phyloP scores from a whole-genome alignment of 169 alveolate species.

The Eimeria maxima region DNA sequence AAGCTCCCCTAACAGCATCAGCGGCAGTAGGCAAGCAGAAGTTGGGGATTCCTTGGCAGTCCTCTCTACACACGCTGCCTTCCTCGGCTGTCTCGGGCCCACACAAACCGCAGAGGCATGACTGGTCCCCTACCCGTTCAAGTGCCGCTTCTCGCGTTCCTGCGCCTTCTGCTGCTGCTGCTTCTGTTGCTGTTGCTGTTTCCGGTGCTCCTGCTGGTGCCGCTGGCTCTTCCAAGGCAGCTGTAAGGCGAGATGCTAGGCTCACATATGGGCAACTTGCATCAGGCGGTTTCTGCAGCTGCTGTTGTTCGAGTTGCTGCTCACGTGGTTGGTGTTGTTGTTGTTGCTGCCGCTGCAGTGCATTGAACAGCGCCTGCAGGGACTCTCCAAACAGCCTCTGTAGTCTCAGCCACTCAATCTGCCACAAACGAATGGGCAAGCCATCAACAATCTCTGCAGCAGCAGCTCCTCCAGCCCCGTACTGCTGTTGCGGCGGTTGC shows the following conservation, averaged over 20 bases:
- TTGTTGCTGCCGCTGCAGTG: constrained; percentile 51
- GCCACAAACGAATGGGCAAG: constrained; percentile 26
- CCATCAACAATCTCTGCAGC: neutral
- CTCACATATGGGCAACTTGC: neutral
- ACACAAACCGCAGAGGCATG: constrained; percentile 40
- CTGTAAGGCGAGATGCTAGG: constrained; percentile 14
- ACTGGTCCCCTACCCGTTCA: neutral
- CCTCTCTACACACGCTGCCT: constrained; percentile 42
- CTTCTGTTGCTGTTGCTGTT: neutral
- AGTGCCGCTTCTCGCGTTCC: neutral
- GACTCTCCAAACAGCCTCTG: constrained; percentile 51
- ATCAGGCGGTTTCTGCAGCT: neutral
- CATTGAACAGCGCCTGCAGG: constrained; percentile 12
- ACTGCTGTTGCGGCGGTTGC: neutral
- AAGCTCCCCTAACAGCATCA: neutral
- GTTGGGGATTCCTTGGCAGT: neutral
- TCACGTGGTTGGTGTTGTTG: constrained; percentile 7
- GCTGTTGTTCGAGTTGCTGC: constrained; percentile 26
- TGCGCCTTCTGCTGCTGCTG: neutral
- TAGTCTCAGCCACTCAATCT: constrained; percentile 48
- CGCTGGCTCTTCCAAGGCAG: neutral
- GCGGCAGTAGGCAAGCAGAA: constrained; percentile 2
- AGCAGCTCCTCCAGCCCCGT: neutral
- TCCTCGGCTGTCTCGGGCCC: constrained; percentile 32
- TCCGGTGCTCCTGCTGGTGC: constrained; percentile 1